Base-by-base conservation (phyloP, 148 eudicot genomes). In the Chenopodium berlandieri region DNA sequence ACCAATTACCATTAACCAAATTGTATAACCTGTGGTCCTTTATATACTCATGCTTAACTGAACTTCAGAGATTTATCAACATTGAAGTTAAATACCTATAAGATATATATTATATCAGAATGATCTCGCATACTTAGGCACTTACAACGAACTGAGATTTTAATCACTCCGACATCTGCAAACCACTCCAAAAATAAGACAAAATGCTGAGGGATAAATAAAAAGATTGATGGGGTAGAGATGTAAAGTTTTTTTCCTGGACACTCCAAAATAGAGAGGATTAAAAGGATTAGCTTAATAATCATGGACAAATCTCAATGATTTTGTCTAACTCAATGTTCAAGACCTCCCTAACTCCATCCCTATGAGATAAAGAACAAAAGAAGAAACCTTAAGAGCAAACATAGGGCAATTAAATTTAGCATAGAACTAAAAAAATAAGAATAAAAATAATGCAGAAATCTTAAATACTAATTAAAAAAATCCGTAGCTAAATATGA, bases 401-500 rank as follows among this genome's bases (percentile, higher is more conserved):
- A 67, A 8, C 13, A 1, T 4, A 31, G 32, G 32, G 32, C 32
- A 31, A 31, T 31, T 31, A 31, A 31, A 31, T 31, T 31, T 31
- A 31, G 32, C 32, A 31, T 30, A 30, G 7, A 68, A 66, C 70
- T 22, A 25, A 8, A 34, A n/a, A 44, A 44, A 64, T 20, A 54
- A 31, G 32, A 31, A 20, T 34, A 62, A 30, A 27, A 27, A 30
- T 10, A 22, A 70, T 22, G 63, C 6, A 13, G 10, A 27, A 3
- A 47, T 48, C 62, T 4, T n/a, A 14, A 63, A 62, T 22, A 68
- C 25, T n/a, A 16, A 22, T 25, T 8, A 31, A 72, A 34, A 11
- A 54, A 13, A 30, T 1, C n/a, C 22, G 9, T 82, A 94, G 97
- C 98, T 88, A 75, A 94, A 94, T 54, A 93, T 90, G 6, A 94